Conservation (phyloP, 306 rosid genomes). For the Quercus engelmannii region DNA sequence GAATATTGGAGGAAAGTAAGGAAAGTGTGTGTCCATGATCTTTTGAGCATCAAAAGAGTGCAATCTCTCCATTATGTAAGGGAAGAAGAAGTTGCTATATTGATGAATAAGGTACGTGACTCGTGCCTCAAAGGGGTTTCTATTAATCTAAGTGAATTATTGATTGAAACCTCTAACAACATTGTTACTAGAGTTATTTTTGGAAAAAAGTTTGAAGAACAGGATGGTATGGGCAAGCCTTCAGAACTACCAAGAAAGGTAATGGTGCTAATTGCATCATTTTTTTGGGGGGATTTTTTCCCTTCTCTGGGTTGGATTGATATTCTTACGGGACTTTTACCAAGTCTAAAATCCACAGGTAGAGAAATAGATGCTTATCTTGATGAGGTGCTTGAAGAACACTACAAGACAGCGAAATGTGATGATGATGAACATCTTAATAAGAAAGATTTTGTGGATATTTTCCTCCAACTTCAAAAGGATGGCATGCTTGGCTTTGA, state of each 20-base stretch:
- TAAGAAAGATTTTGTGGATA: conserved; percentile 27
- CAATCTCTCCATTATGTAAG: background rate
- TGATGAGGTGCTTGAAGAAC: background rate
- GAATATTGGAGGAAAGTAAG: conserved; percentile 16
- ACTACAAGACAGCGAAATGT: background rate
- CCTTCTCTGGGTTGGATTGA: conserved; percentile 1
- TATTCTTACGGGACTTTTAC: background rate
- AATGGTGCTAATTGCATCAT: background rate
- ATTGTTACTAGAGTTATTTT: background rate
- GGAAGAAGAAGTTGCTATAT: conserved; percentile 2
- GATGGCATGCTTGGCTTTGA: conserved; percentile 3
- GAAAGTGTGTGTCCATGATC: conserved; percentile 2
- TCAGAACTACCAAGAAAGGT: background rate
- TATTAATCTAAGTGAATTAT: background rate
- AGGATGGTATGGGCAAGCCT: background rate
- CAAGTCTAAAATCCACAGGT: background rate
- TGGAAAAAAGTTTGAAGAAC: background rate
- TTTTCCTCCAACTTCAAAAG: conserved; percentile 29
- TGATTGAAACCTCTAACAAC: background rate
- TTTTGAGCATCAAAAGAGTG: background rate
- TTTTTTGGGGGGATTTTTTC: background rate
- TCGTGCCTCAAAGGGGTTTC: background rate
- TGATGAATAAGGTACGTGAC: background rate
- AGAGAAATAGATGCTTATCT: background rate
- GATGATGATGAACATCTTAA: background rate